Percentiles rank a stretch among this genome's conserved stretches.
Conservation (phyloP, 352 stramenopile genomes). For the Globisporangium polare region DNA sequence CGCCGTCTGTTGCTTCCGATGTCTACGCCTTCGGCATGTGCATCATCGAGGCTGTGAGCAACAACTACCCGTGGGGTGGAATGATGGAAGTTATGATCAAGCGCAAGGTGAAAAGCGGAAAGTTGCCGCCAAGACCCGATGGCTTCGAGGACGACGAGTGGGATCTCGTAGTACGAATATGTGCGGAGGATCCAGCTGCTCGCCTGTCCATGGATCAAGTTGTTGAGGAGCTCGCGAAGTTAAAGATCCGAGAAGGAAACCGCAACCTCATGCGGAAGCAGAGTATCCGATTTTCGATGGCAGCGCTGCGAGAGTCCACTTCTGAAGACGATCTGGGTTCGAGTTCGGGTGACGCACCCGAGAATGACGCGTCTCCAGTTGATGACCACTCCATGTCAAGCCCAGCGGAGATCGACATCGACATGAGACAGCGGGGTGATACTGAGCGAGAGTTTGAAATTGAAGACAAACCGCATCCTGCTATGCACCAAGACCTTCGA, state of each 20-base stretch:
- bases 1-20: constrained; percentile 1
- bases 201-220: background rate
- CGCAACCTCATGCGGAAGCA: background rate
- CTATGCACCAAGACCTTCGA: background rate
- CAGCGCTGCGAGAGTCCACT: background rate
- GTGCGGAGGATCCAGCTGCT: background rate
- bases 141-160: background rate
- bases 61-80: background rate
- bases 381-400: too few species aligned
- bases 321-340: background rate
- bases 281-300: background rate
- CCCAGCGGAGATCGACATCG: background rate
- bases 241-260: background rate
- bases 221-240: background rate
- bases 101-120: background rate
- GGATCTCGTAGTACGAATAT: background rate
- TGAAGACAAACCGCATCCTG: too few species aligned
- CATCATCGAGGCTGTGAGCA: constrained; percentile 2
- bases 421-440: too few species aligned
- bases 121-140: background rate
- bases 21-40: constrained; percentile 8
- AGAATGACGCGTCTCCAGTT: too few species aligned
- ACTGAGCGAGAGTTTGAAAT: too few species aligned
- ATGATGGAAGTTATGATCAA: background rate
- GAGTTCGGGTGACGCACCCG: background rate